Evolutionary conservation across 768 basidiomycete genomes (phyloP).

Genomic region (Russula brevipes): DNA sequence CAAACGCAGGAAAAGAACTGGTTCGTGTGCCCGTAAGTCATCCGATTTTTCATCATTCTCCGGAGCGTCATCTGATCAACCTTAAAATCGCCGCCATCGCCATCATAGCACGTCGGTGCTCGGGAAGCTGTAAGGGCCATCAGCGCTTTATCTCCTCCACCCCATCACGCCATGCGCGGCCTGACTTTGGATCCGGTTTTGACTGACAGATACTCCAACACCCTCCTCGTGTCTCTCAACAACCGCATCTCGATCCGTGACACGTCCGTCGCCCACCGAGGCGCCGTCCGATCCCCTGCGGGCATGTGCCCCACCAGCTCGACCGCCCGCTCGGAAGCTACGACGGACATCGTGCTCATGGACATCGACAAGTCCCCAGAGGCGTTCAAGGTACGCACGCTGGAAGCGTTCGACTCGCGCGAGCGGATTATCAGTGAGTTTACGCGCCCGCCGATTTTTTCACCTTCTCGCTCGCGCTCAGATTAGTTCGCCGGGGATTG

Average conservation of each 20-base stretch:
- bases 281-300: background rate
- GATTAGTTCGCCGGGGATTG: background rate
- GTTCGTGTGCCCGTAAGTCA: constrained; percentile 8
- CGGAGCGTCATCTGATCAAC: background rate
- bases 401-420: background rate
- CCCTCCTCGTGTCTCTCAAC: constrained; percentile 29
- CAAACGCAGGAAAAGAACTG: constrained; percentile 5
- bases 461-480: background rate
- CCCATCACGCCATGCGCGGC: background rate
- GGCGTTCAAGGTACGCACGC: background rate
- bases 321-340: background rate
- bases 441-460: no score
- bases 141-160: background rate
- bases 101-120: constrained; percentile 8
- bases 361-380: background rate
- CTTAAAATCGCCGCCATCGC: background rate
- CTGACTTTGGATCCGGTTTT: background rate
- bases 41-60: background rate
- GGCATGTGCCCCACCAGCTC: background rate
- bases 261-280: background rate
- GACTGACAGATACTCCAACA: constrained; percentile 26
- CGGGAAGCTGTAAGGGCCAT: constrained; percentile 16
- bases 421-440: background rate
- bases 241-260: background rate
- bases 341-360: background rate